Evolutionary conservation across 2,329 filamentous ascomycete genomes (phyloP), one percentile per base, ranked within the genome.

Genomic region (Drechmeria coniospora): DNA sequence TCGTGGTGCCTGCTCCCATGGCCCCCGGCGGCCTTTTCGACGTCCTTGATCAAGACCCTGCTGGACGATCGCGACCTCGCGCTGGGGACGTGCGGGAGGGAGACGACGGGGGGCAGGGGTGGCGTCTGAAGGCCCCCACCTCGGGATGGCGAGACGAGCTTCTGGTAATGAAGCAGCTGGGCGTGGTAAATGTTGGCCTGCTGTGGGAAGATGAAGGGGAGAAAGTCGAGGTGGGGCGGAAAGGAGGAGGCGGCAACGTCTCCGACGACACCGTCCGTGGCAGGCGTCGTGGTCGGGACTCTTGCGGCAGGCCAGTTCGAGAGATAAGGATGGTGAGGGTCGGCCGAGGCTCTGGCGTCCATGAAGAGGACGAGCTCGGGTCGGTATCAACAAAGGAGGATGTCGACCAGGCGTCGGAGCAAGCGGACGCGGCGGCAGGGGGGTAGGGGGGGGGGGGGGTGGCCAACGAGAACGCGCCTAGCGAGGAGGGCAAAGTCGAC

Each of bases 111-210:
- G 34, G 65, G 60, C 34, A 70, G 59, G 32, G 68, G 64, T 34
- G 62, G 53, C 33, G 64, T 59, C 43, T 71, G 68, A 33, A 73
- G 51, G 41, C 67, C 65, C 40, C 65, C 64, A 49, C 52, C 61
- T 44, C 68, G 56, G 31, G 64, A 56, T 26, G 68, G 63, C 29
- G 69, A 67, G 39, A 76, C 63, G 45, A 76, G 67, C 44, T 65
- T 68, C 50, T 75, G 76, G 59, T 76, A 76, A 40, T 74, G 63
- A 28, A 69, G 59, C 31, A 77, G 63, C 50, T 73, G 68, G 29
- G 66, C 67, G 43, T 74, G 66, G 50, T 72, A 70, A 36, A 67
- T 54, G 23, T 61, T 67, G 19, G 63, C 56, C 37, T 74, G 68
- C 36, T 72, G 68, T 11, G 68, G 68, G 32, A 72, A 57, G 40